phyloP scores from a whole-genome alignment of 1,284 basidiomycete species.

The Sanghuangporus baumii region DNA sequence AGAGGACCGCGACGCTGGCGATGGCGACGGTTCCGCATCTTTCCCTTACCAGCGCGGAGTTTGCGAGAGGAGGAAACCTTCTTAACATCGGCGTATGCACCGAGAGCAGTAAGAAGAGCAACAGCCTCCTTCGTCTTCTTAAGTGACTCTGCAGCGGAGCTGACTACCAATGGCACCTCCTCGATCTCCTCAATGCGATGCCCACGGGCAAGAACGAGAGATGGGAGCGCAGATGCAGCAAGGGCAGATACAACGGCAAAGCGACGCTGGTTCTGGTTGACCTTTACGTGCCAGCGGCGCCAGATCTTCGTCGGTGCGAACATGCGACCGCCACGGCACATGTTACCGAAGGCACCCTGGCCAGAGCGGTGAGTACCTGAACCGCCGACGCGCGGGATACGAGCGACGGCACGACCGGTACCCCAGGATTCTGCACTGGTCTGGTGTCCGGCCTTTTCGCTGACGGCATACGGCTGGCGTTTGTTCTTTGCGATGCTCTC shows the following conservation, averaged over 20 bases:
- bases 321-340: slow-evolving; percentile 99
- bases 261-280: slow-evolving; percentile 98
- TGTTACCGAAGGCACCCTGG: slow-evolving; percentile 99
- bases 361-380: slow-evolving; percentile 98
- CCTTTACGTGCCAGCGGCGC: slow-evolving; percentile 99
- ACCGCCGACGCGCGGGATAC: slow-evolving; percentile 99
- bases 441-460: slow-evolving; percentile 98
- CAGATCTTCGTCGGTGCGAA: slow-evolving; percentile 99
- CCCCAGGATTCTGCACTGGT: slow-evolving; percentile 99
- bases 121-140: slow-evolving; percentile 98
- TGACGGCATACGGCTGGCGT: slow-evolving; percentile 96
- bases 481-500: slow-evolving; percentile 99
- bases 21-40: slow-evolving; percentile 95
- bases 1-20: slow-evolving; percentile 97
- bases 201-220: slow-evolving; percentile 97
- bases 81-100: slow-evolving; percentile 91
- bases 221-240: slow-evolving; percentile 96
- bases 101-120: slow-evolving; percentile 84
- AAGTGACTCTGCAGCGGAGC: slow-evolving; percentile 77
- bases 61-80: slow-evolving; percentile 99
- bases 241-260: slow-evolving; percentile 98
- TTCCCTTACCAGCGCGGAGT: slow-evolving; percentile 96
- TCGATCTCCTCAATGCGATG: slow-evolving; percentile 98
- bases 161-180: slow-evolving; percentile 94
- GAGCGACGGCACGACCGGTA: slow-evolving; percentile 99